A percentile compares a stretch with the other conserved stretches of the same genome.
Evolutionary conservation across 1,284 basidiomycete genomes (phyloP).

Genomic region (Hortiboletus rubellus): DNA sequence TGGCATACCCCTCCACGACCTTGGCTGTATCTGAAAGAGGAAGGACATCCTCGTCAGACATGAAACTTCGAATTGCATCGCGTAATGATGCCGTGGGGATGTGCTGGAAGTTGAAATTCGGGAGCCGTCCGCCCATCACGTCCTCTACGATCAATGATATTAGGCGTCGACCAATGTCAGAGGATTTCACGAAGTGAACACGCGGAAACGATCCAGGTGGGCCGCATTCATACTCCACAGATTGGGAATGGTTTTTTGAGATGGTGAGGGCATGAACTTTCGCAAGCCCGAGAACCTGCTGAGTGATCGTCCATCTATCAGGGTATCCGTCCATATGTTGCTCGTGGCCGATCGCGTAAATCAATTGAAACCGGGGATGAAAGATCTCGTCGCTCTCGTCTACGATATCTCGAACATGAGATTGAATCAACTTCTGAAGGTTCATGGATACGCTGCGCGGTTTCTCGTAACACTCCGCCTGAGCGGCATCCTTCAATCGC

Average conservation of each 20-base stretch:
- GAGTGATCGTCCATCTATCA: slow-evolving; percentile 45
- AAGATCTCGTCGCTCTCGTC: not conserved
- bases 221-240: not conserved
- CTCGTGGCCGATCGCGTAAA: not conserved
- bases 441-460: not conserved
- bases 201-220: not conserved
- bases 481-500: too few relatives aligned
- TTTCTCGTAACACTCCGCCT: too few relatives aligned
- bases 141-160: not conserved
- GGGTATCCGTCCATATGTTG: slow-evolving; percentile 23
- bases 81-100: not conserved
- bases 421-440: slow-evolving; percentile 27
- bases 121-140: not conserved
- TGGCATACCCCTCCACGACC: not conserved
- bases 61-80: not conserved
- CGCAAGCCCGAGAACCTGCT: slow-evolving; percentile 38
- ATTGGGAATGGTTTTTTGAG: slow-evolving; percentile 1
- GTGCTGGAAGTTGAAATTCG: not conserved
- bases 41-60: too few relatives aligned
- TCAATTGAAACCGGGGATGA: not conserved
- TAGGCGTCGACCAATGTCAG: not conserved
- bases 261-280: slow-evolving; percentile 8
- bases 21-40: not conserved
- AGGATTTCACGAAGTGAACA: not conserved
- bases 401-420: not conserved